These are phyloP conservation scores for Blastocystis sp. DNA, from an alignment of 352 stramenopile genomes.

Conservation along the genomic window DNA sequence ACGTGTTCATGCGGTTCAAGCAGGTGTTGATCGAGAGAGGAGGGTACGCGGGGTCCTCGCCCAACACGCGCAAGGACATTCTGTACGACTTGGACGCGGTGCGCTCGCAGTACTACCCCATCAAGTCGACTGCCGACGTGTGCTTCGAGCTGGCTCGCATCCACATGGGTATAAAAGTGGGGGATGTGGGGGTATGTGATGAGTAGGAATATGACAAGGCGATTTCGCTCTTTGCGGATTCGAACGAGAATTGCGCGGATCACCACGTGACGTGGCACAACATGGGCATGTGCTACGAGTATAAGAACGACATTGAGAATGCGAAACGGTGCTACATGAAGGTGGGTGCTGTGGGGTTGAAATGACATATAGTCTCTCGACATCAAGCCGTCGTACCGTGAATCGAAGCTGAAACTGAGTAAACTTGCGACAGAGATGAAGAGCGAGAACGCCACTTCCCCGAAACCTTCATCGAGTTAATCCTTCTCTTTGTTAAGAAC, in stretches of 20 bases:
- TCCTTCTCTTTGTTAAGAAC: neutral
- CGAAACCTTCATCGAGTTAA: neutral
- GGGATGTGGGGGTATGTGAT: neutral
- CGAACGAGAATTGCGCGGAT: conserved; percentile 70
- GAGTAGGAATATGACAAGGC: conserved; percentile 71
- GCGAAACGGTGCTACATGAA: conserved; percentile 70
- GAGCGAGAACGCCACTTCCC: neutral
- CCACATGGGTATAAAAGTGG: conserved; percentile 74
- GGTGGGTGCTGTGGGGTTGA: neutral
- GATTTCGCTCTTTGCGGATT: conserved; percentile 57
- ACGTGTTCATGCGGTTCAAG: conserved; percentile 75
- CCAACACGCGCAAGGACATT: conserved; percentile 69
- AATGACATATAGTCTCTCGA: conserved; percentile 20
- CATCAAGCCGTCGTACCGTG: conserved; percentile 66
- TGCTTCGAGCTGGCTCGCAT: conserved; percentile 74
- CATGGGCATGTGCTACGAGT: conserved; percentile 74
- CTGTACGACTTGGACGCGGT: conserved; percentile 68
- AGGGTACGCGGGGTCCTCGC: conserved; percentile 66
- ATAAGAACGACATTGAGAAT: conserved; percentile 72
- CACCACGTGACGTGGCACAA: conserved; percentile 74
- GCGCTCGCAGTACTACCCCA: conserved; percentile 73
- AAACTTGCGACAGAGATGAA: conserved; percentile 53
- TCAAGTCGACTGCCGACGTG: conserved; percentile 72
- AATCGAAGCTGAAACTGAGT: conserved; percentile 61
- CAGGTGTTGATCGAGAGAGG: conserved; percentile 74